A percentile compares a stretch with the other conserved stretches of the same genome.
Conservation (phyloP, 768 basidiomycete species). For the Cytidiella melzeri region DNA sequence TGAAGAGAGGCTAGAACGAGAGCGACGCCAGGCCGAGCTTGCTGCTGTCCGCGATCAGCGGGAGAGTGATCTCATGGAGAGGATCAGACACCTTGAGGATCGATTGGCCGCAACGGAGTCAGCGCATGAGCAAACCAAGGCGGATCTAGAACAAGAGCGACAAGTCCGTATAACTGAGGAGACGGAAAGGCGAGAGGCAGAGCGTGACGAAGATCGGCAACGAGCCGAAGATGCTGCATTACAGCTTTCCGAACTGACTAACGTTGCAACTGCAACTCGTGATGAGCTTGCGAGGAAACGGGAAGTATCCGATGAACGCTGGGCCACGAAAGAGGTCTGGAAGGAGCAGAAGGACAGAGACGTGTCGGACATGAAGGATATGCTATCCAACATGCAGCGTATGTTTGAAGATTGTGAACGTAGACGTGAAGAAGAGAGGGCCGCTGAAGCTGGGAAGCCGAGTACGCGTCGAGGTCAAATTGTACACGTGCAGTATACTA, state of each 20-base stretch:
- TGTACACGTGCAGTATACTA: background rate
- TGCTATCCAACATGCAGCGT: slow-evolving; percentile 47
- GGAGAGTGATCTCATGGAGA: slow-evolving; percentile 40
- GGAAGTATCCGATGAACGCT: slow-evolving; percentile 53
- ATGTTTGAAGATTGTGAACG: slow-evolving; percentile 55
- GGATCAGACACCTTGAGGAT: slow-evolving; percentile 56
- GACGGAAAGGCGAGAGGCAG: slow-evolving; percentile 55
- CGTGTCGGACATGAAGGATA: slow-evolving; percentile 50
- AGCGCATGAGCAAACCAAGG: slow-evolving; percentile 40
- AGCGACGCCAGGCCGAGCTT: slow-evolving; percentile 40
- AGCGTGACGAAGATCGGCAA: slow-evolving; percentile 50
- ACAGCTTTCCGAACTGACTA: slow-evolving; percentile 68
- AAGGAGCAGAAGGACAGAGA: slow-evolving; percentile 54
- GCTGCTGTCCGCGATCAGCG: slow-evolving; percentile 41
- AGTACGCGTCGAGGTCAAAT: slow-evolving; percentile 32
- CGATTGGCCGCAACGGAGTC: slow-evolving; percentile 50
- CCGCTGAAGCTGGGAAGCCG: slow-evolving; percentile 47
- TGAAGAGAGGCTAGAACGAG: slow-evolving; percentile 46
- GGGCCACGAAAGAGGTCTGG: slow-evolving; percentile 53
- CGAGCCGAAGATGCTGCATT: slow-evolving; percentile 52
- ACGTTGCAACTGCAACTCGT: slow-evolving; percentile 62
- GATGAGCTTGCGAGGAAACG: slow-evolving; percentile 56
- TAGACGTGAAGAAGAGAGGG: slow-evolving; percentile 47
- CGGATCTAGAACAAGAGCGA: slow-evolving; percentile 40
- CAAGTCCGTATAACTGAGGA: slow-evolving; percentile 52